phyloP scores from a whole-genome alignment of 2,329 filamentous ascomycete species.

The Claviceps quebecensis region DNA sequence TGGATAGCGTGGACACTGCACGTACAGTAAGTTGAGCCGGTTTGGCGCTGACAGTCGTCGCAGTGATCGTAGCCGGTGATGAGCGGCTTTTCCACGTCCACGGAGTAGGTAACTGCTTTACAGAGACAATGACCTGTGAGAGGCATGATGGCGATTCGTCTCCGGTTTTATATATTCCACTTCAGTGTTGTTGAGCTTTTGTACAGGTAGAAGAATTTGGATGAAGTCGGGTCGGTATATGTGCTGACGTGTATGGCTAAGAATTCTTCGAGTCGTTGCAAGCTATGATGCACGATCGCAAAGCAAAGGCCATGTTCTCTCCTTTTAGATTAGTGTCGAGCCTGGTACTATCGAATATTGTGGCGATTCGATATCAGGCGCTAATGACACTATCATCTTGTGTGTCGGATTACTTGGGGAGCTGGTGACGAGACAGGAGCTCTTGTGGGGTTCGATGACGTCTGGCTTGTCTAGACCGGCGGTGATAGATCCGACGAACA shows the following conservation, averaged over 20 bases:
- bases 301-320: no score
- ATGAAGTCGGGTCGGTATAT: no score
- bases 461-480: constrained; percentile 1
- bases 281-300: no score
- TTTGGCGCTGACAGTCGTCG: constrained; percentile 59
- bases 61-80: constrained; percentile 56
- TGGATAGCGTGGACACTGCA: no score
- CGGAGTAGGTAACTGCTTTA: constrained; percentile 56
- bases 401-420: no score
- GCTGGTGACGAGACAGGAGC: constrained; percentile 1
- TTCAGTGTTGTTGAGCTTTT: neutral
- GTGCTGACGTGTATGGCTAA: no score
- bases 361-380: no score
- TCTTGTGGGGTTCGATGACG: constrained; percentile 17
- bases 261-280: no score
- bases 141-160: constrained; percentile 35
- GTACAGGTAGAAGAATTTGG: no score
- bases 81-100: constrained; percentile 35
- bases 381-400: no score
- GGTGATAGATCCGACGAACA: neutral
- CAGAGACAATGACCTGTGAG: constrained; percentile 58
- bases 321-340: no score
- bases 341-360: no score
- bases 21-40: constrained; percentile 53
- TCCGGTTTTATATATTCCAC: neutral